phyloP scores from a whole-genome alignment of 257 asterid genomes.

The Ehretia macrophylla region DNA sequence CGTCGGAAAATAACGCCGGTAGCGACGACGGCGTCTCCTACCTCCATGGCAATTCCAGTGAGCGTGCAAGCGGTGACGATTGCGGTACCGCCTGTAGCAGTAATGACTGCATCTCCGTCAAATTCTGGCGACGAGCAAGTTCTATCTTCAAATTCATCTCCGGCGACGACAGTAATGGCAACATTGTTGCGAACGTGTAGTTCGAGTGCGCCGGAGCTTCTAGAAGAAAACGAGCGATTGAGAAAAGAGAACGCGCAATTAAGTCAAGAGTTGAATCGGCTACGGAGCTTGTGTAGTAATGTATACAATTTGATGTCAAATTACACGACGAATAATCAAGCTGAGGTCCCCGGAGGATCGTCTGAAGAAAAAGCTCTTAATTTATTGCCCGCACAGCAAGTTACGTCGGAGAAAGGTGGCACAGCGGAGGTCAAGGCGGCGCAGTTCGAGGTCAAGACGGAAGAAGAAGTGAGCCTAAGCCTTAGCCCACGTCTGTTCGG shows the following conservation, averaged over 20 bases:
- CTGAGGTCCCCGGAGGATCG: slow-evolving; percentile 14
- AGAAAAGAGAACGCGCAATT: slow-evolving; percentile 63
- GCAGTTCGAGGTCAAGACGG: too few species aligned
- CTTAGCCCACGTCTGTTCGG: too few species aligned
- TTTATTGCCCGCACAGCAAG: slow-evolving; percentile 18
- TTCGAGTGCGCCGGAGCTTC: slow-evolving; percentile 34
- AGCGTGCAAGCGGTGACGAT: slow-evolving; percentile 23
- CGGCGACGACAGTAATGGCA: slow-evolving; percentile 28
- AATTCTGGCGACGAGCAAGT: slow-evolving; percentile 77
- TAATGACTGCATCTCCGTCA: slow-evolving; percentile 43
- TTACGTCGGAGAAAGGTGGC: slow-evolving; percentile 8
- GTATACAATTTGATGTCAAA: slow-evolving; percentile 56
- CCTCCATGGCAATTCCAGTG: not conserved
- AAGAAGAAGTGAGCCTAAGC: too few species aligned
- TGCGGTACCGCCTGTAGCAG: slow-evolving; percentile 18
- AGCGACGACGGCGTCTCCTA: slow-evolving; percentile 3
- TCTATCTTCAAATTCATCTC: slow-evolving; percentile 74
- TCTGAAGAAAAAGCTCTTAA: slow-evolving; percentile 31
- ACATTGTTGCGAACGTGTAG: slow-evolving; percentile 27
- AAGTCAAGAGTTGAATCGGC: slow-evolving; percentile 39
- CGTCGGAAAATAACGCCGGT: slow-evolving; percentile 61
- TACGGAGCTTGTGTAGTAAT: slow-evolving; percentile 49
- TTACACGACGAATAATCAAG: slow-evolving; percentile 30
- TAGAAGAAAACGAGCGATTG: slow-evolving; percentile 65
- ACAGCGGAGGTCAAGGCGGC: slow-evolving; percentile 16